These are phyloP conservation scores for Colletotrichum costaricense DNA, from an alignment of 2,329 filamentous ascomycete genomes.

Conservation along the genomic window DNA sequence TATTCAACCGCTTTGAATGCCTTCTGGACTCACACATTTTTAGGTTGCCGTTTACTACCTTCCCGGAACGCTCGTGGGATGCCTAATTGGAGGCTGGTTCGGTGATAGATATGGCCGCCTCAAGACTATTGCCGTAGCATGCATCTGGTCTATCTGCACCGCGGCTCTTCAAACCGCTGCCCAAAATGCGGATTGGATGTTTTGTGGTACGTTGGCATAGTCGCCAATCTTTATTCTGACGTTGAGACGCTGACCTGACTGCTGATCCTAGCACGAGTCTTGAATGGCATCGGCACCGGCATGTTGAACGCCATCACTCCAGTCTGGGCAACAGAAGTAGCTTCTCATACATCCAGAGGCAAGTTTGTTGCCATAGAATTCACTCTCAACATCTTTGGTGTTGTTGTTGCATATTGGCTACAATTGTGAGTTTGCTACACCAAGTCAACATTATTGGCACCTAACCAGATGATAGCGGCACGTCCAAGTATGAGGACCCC, in stretches of 20 bases:
- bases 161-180: conserved; percentile 74
- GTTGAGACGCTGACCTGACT: neutral
- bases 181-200: conserved; percentile 77
- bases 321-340: conserved; percentile 78
- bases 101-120: conserved; percentile 73
- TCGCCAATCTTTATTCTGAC: no score
- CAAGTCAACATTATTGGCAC: neutral
- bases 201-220: conserved; percentile 58
- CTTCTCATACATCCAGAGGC: conserved; percentile 74
- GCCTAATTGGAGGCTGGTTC: conserved; percentile 70
- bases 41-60: conserved; percentile 57
- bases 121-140: conserved; percentile 70
- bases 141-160: conserved; percentile 68
- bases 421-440: conserved; percentile 51
- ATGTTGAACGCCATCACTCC: conserved; percentile 78
- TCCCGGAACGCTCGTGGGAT: conserved; percentile 69
- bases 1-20: conserved; percentile 57
- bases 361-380: conserved; percentile 79
- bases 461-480: conserved; percentile 33
- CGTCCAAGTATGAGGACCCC: conserved; percentile 56
- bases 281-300: conserved; percentile 76
- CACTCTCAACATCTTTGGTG: conserved; percentile 64
- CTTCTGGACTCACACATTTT: conserved; percentile 36
- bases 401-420: conserved; percentile 66
- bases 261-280: conserved; percentile 58